phyloP scores from a whole-genome alignment of 2,329 filamentous ascomycete genomes.

The Penicillium hordei region DNA sequence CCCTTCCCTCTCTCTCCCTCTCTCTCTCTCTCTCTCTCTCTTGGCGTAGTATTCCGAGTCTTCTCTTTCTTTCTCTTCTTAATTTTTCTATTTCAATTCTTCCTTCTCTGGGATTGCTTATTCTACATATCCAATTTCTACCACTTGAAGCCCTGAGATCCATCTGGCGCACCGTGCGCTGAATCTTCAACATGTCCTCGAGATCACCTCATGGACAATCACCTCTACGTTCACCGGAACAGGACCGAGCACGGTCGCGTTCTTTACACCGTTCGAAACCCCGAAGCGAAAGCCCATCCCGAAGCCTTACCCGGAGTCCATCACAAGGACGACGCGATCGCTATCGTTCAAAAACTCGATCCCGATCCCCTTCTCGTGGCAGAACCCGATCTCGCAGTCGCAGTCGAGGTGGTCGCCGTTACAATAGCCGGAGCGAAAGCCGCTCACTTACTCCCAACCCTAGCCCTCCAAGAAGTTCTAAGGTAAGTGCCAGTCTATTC shows the following conservation, averaged over 20 bases:
- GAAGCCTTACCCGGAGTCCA: conserved; percentile 31
- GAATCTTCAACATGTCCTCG: conserved; percentile 24
- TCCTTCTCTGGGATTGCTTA: too few relatives aligned
- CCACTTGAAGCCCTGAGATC: background rate
- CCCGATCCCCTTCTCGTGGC: conserved; percentile 31
- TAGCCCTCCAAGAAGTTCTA: conserved; percentile 36
- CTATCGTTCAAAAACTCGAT: conserved; percentile 27
- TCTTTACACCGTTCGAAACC: conserved; percentile 38
- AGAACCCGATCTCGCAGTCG: conserved; percentile 36
- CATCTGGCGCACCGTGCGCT: background rate
- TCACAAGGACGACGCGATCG: conserved; percentile 30
- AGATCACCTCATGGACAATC: conserved; percentile 32
- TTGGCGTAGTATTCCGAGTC: background rate
- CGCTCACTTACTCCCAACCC: conserved; percentile 29
- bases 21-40: background rate
- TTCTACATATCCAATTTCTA: background rate
- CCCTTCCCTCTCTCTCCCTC: background rate
- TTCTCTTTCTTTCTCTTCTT: background rate
- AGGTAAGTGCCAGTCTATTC: conserved; percentile 24
- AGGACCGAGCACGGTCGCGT: conserved; percentile 27
- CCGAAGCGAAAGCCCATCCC: conserved; percentile 29
- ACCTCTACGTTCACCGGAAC: conserved; percentile 25
- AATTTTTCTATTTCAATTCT: background rate
- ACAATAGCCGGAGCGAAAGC: conserved; percentile 36
- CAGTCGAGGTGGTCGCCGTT: conserved; percentile 42